phyloP scores from a whole-genome alignment of 1,139 yeast species.

The Candida freyschussii region DNA sequence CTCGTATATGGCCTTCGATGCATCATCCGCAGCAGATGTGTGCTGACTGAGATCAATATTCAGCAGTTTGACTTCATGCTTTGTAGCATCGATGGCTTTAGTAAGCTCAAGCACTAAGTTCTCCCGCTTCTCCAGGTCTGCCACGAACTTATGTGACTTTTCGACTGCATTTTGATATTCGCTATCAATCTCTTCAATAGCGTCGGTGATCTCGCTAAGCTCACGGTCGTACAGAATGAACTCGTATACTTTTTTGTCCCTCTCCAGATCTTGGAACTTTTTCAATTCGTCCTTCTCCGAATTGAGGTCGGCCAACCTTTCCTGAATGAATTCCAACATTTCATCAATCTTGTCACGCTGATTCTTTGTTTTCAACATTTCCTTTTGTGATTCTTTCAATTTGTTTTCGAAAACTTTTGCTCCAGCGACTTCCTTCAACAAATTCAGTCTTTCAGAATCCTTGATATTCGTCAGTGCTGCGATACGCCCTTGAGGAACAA shows the following conservation, averaged over 20 bases:
- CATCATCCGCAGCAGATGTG: conserved; percentile 41
- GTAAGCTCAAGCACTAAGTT: conserved; percentile 40
- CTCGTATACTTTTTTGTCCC: conserved; percentile 65
- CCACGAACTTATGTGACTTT: conserved; percentile 36
- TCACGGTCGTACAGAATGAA: conserved; percentile 79
- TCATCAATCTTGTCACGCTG: conserved; percentile 74
- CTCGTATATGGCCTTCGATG: conserved; percentile 35
- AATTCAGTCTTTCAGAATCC: conserved; percentile 70
- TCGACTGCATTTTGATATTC: conserved; percentile 49
- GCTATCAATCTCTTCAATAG: conserved; percentile 58
- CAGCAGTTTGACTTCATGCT: conserved; percentile 38
- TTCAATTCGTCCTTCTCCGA: conserved; percentile 75
- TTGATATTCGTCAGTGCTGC: conserved; percentile 84
- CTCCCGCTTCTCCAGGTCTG: conserved; percentile 44
- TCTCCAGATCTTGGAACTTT: conserved; percentile 63
- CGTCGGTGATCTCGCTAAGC: conserved; percentile 52
- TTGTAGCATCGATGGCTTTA: conserved; percentile 25
- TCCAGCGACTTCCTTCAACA: conserved; percentile 92
- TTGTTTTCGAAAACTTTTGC: conserved; percentile 87
- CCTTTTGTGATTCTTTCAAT: conserved; percentile 71
- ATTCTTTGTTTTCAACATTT: conserved; percentile 67
- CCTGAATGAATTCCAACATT: conserved; percentile 64
- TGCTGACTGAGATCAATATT: conserved; percentile 49
- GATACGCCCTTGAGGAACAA: conserved; percentile 95
- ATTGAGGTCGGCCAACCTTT: conserved; percentile 70